Base-by-base conservation (phyloP, 2,329 filamentous ascomycete species). In the Sarocladium strictum region DNA sequence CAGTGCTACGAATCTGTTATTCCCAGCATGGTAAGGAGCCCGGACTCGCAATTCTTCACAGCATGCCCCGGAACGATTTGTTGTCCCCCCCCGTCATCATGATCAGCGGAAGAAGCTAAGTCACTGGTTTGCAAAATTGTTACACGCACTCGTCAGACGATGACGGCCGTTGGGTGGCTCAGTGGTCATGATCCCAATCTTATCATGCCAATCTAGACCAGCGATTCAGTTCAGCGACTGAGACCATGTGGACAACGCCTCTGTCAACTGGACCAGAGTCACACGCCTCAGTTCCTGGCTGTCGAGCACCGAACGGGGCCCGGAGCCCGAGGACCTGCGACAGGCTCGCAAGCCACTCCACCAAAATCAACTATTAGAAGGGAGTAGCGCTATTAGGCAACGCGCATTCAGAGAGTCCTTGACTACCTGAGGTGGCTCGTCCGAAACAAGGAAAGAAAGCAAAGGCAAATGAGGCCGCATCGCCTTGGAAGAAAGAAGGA, bases 401-500 rank as follows among this genome's bases (percentile, higher is more conserved):
- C 12, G 26, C 27, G 19, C 47, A 51, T 21, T 21, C 3, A 35
- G 6, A 35, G n/a, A 23, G 5, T 14, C n/a, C 17, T 35, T 21
- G 47, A 35, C 47, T 29, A n/a, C 35, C 47, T 51, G 47, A 51
- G 47, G 47, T 51, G 47, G n/a, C 47, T 33, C 17, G 27, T 51
- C 47, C 47, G 47, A 51, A 51, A 51, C 47, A 33, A 51, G 47
- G 23, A 51, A 51, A 51, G 47, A 35, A 21, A 51, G 43, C 3
- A 29, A 35, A 51, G 5, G 47, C 17, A 51, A n/a, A 51, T n/a
- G 14, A 12, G 11, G 3, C 47, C 33, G 47, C 43, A 32, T n/a
- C 43, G 43, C 43, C 43, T 32, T 29, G 23, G 40, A 45, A 45
- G n/a, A n/a, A n/a, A n/a, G n/a, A n/a, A 27, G 23, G 47, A 33